phyloP scores from a whole-genome alignment of 1,284 basidiomycete species.

The Ustilago tritici region DNA sequence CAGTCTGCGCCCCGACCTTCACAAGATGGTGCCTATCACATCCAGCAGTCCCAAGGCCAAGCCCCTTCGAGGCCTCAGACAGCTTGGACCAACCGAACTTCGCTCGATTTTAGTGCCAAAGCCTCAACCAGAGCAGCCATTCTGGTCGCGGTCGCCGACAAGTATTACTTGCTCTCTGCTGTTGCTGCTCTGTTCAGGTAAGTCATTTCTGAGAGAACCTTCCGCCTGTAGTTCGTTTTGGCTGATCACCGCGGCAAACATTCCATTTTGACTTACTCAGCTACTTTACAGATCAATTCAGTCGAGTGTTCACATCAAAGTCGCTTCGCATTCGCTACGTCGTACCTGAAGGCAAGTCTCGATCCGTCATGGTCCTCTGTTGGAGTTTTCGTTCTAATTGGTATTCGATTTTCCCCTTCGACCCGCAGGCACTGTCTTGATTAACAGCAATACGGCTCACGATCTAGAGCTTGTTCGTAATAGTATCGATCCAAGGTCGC shows the following conservation, averaged over 20 bases:
- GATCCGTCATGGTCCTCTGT: not conserved
- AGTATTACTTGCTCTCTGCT: slow-evolving; percentile 88
- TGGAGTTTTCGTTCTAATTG: not conserved
- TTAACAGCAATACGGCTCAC: slow-evolving; percentile 85
- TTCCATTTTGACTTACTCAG: slow-evolving; percentile 73
- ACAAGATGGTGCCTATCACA: not conserved
- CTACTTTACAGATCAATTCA: slow-evolving; percentile 77
- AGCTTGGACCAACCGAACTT: slow-evolving; percentile 11
- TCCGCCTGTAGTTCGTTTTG: not conserved
- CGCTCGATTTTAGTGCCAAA: slow-evolving; percentile 32
- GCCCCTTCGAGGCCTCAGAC: slow-evolving; percentile 78
- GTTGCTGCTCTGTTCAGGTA: slow-evolving; percentile 84
- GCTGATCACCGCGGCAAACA: not conserved
- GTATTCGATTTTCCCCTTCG: not conserved
- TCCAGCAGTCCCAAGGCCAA: slow-evolving; percentile 13
- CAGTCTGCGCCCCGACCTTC: not conserved
- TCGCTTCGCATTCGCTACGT: slow-evolving; percentile 84
- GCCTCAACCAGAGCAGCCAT: slow-evolving; percentile 44
- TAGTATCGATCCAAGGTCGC: slow-evolving; percentile 39
- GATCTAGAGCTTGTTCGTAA: slow-evolving; percentile 83
- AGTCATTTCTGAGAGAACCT: not conserved
- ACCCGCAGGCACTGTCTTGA: slow-evolving; percentile 82
- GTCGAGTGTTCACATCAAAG: slow-evolving; percentile 76
- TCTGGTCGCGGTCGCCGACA: slow-evolving; percentile 68
- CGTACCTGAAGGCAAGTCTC: slow-evolving; percentile 74